Conservation (phyloP, 768 basidiomycete genomes). For the Leccinellum rugosiceps region DNA sequence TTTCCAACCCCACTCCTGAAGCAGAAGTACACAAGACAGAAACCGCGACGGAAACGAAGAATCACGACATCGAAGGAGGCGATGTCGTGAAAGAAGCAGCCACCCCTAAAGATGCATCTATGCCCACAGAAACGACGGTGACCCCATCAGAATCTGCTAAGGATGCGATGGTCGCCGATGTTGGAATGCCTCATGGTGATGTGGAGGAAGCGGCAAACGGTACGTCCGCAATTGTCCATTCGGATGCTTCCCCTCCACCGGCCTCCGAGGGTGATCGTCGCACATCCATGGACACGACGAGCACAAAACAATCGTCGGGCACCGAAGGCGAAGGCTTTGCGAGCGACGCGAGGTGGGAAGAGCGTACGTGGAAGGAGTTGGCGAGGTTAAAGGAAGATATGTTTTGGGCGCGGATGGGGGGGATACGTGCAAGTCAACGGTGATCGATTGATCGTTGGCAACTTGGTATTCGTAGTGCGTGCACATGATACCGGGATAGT, state of each 20-base stretch:
- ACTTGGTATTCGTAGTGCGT: neutral
- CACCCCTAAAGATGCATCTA: neutral
- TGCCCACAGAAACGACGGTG: neutral
- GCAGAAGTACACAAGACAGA: neutral
- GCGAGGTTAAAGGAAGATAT: conserved; percentile 72
- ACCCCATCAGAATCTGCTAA: neutral
- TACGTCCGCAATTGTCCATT: neutral
- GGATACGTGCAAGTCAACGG: conserved; percentile 22
- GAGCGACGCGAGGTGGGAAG: conserved; percentile 77
- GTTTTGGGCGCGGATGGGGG: conserved; percentile 83
- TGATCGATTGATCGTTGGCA: neutral
- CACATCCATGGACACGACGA: conserved; percentile 20
- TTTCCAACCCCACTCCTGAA: neutral
- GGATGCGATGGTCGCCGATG: neutral
- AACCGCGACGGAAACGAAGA: conserved; percentile 2
- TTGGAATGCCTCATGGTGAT: neutral
- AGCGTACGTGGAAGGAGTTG: conserved; percentile 80
- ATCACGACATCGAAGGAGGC: neutral
- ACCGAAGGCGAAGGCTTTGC: conserved; percentile 45
- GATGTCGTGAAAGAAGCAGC: neutral
- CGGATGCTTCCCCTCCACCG: neutral
- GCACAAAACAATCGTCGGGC: conserved; percentile 24
- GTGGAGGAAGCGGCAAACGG: neutral
- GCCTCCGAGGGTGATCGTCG: conserved; percentile 3
- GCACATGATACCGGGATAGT: neutral